Evolutionary conservation across 106 monocot genomes (phyloP).

Genomic region (Dioscorea dumetorum): DNA sequence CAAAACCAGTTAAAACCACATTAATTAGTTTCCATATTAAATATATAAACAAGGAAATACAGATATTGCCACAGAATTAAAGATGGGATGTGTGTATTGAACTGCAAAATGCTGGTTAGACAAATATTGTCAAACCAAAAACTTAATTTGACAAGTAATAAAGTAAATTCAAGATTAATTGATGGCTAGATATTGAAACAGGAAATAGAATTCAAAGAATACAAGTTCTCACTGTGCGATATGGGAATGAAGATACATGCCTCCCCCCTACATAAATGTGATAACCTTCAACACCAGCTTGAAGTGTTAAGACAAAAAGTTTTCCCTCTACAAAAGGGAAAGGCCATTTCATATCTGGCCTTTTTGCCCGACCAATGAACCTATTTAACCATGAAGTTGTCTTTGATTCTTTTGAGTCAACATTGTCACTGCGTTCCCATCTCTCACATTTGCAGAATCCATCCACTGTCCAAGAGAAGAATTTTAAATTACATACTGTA

Average conservation of each 20-base stretch:
- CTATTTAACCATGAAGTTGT: slow-evolving; percentile 74
- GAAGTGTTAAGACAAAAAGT: slow-evolving; percentile 75
- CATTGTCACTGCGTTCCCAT: slow-evolving; percentile 56
- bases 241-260: slow-evolving; percentile 79
- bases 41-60: background rate
- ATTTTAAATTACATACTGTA: slow-evolving; percentile 13
- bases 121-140: background rate
- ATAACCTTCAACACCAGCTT: slow-evolving; percentile 85
- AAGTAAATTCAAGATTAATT: background rate
- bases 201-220: background rate
- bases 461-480: slow-evolving; percentile 63
- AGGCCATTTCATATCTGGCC: slow-evolving; percentile 87
- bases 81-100: no score
- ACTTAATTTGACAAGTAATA: background rate
- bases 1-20: slow-evolving; percentile 13
- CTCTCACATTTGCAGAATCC: slow-evolving; percentile 81
- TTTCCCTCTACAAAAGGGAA: slow-evolving; percentile 76
- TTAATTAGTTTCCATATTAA: background rate
- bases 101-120: background rate
- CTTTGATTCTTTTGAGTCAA: slow-evolving; percentile 62
- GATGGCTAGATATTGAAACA: background rate
- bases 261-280: slow-evolving; percentile 75
- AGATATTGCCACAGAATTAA: no score
- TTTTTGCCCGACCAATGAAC: slow-evolving; percentile 89
- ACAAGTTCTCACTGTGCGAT: slow-evolving; percentile 48